phyloP scores from a whole-genome alignment of 345 rosid species.

The Lumnitzera littorea region DNA sequence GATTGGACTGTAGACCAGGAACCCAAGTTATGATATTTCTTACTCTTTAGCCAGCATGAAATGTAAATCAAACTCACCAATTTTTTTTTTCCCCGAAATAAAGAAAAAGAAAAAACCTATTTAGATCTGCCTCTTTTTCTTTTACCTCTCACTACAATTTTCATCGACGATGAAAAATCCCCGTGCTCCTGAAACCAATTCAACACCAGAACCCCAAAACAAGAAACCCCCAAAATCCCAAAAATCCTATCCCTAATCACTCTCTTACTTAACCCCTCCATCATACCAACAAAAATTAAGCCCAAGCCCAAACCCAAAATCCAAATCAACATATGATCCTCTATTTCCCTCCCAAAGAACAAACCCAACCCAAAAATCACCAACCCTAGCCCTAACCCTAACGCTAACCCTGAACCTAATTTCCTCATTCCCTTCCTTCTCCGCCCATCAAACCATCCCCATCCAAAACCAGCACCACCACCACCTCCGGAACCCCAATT shows the following conservation, averaged over 20 bases:
- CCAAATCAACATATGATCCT: slow-evolving; percentile 16
- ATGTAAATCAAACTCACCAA: too few species aligned
- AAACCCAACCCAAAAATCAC: slow-evolving; percentile 19
- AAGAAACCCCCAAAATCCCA: slow-evolving; percentile 29
- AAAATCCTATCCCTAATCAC: slow-evolving; percentile 23
- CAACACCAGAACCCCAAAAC: slow-evolving; percentile 23
- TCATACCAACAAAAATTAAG: slow-evolving; percentile 10
- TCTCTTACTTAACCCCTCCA: slow-evolving; percentile 13
- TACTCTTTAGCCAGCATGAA: too few species aligned
- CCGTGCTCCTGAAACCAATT: slow-evolving; percentile 20
- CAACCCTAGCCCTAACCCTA: slow-evolving; percentile 13
- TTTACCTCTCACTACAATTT: slow-evolving; percentile 17
- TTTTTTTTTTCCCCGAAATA: too few species aligned
- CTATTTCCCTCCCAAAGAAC: slow-evolving; percentile 22
- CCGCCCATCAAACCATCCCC: slow-evolving; percentile 31
- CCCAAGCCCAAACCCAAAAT: slow-evolving; percentile 25
- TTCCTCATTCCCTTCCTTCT: slow-evolving; percentile 18
- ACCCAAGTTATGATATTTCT: too few species aligned
- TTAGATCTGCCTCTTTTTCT: slow-evolving; percentile 20
- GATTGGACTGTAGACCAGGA: too few species aligned
- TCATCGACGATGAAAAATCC: slow-evolving; percentile 17
- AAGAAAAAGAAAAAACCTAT: neutral
- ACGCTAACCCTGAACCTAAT: slow-evolving; percentile 15
- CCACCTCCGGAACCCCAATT: slow-evolving; percentile 16
- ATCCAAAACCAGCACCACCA: slow-evolving; percentile 20